Evolutionary conservation across 2,329 filamentous ascomycete genomes (phyloP).

Genomic region (Colletotrichum viniferum): DNA sequence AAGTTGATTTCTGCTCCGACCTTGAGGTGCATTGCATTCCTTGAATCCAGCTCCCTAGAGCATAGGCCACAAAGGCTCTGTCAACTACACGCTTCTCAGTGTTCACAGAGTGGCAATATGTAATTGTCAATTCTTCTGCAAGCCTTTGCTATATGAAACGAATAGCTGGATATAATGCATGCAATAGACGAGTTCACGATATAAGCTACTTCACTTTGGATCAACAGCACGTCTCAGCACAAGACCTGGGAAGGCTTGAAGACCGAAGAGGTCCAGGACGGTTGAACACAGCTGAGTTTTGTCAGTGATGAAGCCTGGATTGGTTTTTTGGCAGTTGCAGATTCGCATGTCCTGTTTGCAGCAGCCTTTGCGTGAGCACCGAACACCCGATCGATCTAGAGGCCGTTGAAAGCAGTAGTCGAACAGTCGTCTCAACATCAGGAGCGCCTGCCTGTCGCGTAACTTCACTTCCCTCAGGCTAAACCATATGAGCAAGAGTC

Average conservation of each 20-base stretch:
- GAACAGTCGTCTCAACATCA: not conserved
- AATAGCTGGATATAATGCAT: too few relatives aligned
- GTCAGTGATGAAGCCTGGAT: not conserved
- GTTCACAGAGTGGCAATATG: not conserved
- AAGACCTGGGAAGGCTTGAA: not conserved
- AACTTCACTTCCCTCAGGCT: not conserved
- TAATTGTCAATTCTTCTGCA: not conserved
- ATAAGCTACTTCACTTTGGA: not conserved
- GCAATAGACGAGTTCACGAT: rapidly evolving
- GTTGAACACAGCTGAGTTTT: not conserved
- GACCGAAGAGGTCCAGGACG: not conserved
- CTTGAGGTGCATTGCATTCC: not conserved
- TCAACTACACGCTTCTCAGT: not conserved
- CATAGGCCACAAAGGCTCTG: rapidly evolving
- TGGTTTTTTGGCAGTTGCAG: not conserved
- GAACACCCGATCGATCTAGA: not conserved
- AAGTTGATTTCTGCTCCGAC: not conserved
- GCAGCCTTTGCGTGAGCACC: not conserved
- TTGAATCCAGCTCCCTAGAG: not conserved
- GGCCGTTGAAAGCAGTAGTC: not conserved
- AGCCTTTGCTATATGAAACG: not conserved
- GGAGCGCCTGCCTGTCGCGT: not conserved
- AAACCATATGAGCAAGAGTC: not conserved
- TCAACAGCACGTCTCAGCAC: not conserved
- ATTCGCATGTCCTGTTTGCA: not conserved